phyloP scores from a whole-genome alignment of 2,329 filamentous ascomycete species.

The Fusarium torulosum region DNA sequence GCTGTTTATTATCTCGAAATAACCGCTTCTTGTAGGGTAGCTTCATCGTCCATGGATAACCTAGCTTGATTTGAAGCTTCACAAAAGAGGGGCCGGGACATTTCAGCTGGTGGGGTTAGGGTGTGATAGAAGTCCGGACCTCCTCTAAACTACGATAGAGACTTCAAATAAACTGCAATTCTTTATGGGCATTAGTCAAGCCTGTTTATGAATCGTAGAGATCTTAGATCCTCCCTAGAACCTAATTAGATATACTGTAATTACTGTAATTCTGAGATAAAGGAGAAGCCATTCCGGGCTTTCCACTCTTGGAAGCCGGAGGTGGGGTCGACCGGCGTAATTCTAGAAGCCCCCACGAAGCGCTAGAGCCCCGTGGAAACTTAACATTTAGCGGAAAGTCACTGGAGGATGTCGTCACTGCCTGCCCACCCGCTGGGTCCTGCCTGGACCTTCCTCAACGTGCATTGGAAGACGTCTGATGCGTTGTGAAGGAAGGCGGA shows the following conservation, averaged over 20 bases:
- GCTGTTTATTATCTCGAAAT: not conserved
- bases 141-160: not conserved
- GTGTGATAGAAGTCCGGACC: not conserved
- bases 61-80: not conserved
- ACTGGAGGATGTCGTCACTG: slow-evolving; percentile 42
- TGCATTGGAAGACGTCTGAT: slow-evolving; percentile 7
- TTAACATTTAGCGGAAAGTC: slow-evolving; percentile 35
- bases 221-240: not conserved
- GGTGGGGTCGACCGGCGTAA: slow-evolving; percentile 5
- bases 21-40: not conserved
- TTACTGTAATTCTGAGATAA: not conserved
- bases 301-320: not conserved
- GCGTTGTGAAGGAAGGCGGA: slow-evolving; percentile 18
- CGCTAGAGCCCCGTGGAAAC: slow-evolving; percentile 42
- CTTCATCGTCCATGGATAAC: not conserved
- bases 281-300: slow-evolving; percentile 3
- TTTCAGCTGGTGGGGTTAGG: not conserved
- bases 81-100: not conserved
- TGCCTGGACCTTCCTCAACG: slow-evolving; percentile 13
- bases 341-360: slow-evolving; percentile 48
- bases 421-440: slow-evolving; percentile 33
- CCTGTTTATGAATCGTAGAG: too few species aligned
- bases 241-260: too few species aligned
- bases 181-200: too few species aligned
- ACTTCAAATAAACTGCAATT: not conserved